phyloP scores from a whole-genome alignment of 768 basidiomycete species.

The Xerocomellus intermedius region DNA sequence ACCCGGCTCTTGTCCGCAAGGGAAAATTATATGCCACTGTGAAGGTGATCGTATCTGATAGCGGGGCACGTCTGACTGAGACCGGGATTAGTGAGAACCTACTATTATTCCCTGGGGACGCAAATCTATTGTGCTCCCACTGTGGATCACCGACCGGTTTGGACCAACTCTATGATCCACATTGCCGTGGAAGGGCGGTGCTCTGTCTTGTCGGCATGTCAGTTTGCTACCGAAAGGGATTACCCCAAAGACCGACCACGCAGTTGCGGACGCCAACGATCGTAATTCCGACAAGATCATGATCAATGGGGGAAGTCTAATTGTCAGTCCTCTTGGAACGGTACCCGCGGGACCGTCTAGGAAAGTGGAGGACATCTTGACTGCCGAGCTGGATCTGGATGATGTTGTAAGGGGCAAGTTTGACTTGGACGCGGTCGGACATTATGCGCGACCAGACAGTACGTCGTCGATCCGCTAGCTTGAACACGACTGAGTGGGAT shows the following conservation, averaged over 20 bases:
- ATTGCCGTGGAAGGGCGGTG: slow-evolving; percentile 69
- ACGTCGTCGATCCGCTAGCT: slow-evolving; percentile 18
- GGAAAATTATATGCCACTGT: slow-evolving; percentile 71
- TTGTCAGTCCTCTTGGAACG: slow-evolving; percentile 55
- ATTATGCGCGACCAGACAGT: slow-evolving; percentile 62
- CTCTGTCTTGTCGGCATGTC: slow-evolving; percentile 64
- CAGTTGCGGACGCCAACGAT: slow-evolving; percentile 38
- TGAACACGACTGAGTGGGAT: slow-evolving; percentile 7
- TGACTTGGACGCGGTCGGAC: slow-evolving; percentile 60
- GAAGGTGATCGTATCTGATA: slow-evolving; percentile 33
- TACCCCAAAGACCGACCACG: slow-evolving; percentile 48
- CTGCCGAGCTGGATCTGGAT: slow-evolving; percentile 57
- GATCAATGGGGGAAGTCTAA: slow-evolving; percentile 62
- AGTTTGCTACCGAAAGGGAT: slow-evolving; percentile 54
- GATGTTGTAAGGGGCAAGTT: slow-evolving; percentile 58
- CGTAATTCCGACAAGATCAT: slow-evolving; percentile 49
- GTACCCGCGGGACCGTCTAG: slow-evolving; percentile 60
- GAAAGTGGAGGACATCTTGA: slow-evolving; percentile 50
- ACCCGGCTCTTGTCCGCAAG: slow-evolving; percentile 30
- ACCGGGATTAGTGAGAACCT: slow-evolving; percentile 46
- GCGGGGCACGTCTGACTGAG: neutral
- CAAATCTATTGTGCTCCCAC: slow-evolving; percentile 68
- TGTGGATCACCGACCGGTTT: slow-evolving; percentile 55
- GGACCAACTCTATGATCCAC: slow-evolving; percentile 59
- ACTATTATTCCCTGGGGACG: slow-evolving; percentile 58